phyloP scores from a whole-genome alignment of 2,329 filamentous ascomycete genomes.

The Pseudodiploospora longispora region DNA sequence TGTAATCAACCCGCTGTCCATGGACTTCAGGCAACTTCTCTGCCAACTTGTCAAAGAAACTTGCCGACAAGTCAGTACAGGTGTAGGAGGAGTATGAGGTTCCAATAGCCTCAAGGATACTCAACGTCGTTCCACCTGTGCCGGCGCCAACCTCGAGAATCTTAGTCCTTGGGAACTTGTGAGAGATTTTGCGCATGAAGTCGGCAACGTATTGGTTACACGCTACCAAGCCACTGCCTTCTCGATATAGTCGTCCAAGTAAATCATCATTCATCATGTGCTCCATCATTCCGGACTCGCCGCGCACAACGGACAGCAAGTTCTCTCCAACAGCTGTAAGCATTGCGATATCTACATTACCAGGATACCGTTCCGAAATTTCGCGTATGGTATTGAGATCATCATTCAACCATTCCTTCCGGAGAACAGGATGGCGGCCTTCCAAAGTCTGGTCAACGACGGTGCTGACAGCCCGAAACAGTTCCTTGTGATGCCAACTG shows the following conservation, averaged over 20 bases:
- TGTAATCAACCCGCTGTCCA: conserved; percentile 8
- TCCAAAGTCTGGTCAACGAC: background rate
- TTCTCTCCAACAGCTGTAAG: conserved; percentile 18
- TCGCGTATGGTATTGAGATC: background rate
- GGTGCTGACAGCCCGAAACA: background rate
- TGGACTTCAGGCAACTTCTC: conserved; percentile 17
- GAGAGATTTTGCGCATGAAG: conserved; percentile 17
- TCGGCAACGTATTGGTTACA: background rate
- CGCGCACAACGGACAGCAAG: conserved; percentile 25
- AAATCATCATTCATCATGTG: conserved; percentile 25
- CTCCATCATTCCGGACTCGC: conserved; percentile 27
- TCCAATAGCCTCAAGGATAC: conserved; percentile 24
- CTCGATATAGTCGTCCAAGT: conserved; percentile 12
- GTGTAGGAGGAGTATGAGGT: conserved; percentile 27
- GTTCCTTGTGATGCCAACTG: background rate
- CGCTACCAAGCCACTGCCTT: background rate
- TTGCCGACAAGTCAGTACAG: conserved; percentile 34
- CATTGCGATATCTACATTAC: background rate
- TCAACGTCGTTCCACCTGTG: conserved; percentile 31
- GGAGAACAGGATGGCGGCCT: background rate
- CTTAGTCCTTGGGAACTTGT: conserved; percentile 31
- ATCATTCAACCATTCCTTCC: conserved; percentile 2
- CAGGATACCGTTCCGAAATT: background rate
- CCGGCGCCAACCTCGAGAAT: conserved; percentile 35
- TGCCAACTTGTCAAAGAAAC: conserved; percentile 29